phyloP scores from a whole-genome alignment of 1,139 yeast species.

The Diutina mesorugosa region DNA sequence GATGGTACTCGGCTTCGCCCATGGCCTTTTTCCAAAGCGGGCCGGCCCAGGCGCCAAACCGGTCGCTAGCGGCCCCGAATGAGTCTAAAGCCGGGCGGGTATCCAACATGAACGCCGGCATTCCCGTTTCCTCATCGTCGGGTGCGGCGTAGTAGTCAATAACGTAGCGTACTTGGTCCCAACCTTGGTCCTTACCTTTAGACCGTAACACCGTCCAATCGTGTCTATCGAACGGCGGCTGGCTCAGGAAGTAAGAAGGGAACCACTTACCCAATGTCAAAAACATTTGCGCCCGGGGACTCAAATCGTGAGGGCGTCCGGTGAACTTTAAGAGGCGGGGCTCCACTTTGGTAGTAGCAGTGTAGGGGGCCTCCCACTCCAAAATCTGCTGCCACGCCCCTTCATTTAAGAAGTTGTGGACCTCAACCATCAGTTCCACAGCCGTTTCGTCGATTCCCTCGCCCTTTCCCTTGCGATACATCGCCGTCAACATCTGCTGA shows the following conservation, averaged over 20 bases:
- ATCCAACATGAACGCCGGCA: conserved; percentile 85
- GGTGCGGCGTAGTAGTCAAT: conserved; percentile 92
- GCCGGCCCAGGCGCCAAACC: conserved; percentile 41
- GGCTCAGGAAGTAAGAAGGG: conserved; percentile 61
- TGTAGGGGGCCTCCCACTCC: conserved; percentile 68
- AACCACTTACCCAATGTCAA: conserved; percentile 53
- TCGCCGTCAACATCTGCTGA: conserved; percentile 96
- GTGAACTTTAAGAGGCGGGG: conserved; percentile 82
- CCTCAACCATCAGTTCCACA: conserved; percentile 93
- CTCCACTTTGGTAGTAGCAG: conserved; percentile 35
- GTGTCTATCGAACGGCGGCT: conserved; percentile 94
- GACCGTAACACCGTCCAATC: conserved; percentile 92
- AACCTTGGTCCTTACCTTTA: conserved; percentile 31
- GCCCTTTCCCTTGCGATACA: conserved; percentile 86
- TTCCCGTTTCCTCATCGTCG: conserved; percentile 76
- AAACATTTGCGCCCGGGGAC: conserved; percentile 78
- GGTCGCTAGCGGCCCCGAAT: conserved; percentile 47
- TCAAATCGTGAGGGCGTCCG: conserved; percentile 78
- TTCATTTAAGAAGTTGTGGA: conserved; percentile 91
- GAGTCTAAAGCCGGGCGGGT: conserved; percentile 91
- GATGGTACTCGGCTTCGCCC: conserved; percentile 20
- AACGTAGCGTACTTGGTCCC: conserved; percentile 66
- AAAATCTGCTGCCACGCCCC: conserved; percentile 96
- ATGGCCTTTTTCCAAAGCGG: conserved; percentile 33
- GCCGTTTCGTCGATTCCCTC: conserved; percentile 87